Evolutionary conservation across 164 flowering plant species (phyloP).

Genomic region (Vitis cinerea): DNA sequence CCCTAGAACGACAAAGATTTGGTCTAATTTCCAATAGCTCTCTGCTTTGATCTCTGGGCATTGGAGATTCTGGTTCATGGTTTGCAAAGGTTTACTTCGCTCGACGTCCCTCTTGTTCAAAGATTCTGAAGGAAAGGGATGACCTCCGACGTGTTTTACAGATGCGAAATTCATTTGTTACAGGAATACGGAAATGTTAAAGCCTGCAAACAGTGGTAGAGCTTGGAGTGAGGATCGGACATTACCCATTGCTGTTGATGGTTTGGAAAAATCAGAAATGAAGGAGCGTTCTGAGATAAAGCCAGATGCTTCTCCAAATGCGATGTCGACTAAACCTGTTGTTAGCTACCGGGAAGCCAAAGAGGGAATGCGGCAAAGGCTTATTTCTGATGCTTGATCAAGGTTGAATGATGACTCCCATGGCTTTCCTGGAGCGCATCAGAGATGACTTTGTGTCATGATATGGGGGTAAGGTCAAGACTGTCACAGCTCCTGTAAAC

Average conservation of each 20-base stretch:
- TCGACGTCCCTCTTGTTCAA: conserved; percentile 74
- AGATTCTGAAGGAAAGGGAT: conserved; percentile 49
- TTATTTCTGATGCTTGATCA: conserved; percentile 44
- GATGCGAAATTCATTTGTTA: conserved; percentile 38
- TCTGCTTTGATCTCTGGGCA: conserved; percentile 58
- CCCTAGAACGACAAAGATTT: conserved; percentile 74
- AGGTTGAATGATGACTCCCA: conserved; percentile 49
- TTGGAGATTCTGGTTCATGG: conserved; percentile 59
- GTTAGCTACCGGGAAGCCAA: conserved; percentile 57
- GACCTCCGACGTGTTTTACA: conserved; percentile 42
- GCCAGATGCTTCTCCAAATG: conserved; percentile 48
- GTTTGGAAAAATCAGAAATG: conserved; percentile 89
- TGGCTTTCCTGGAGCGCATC: conserved; percentile 13
- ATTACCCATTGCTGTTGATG: conserved; percentile 50
- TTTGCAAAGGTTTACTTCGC: conserved; percentile 41
- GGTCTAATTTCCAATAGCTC: conserved; percentile 61
- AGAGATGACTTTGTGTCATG: no score
- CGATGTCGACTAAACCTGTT: conserved; percentile 28
- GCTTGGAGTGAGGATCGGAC: conserved; percentile 55
- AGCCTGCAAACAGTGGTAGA: conserved; percentile 47
- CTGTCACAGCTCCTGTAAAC: no score
- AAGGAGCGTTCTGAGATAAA: conserved; percentile 80
- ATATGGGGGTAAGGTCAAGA: no score
- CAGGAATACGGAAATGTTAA: conserved; percentile 56
- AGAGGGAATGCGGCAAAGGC: conserved; percentile 53